These are phyloP conservation scores for Cryptococcus sp. DNA, from an alignment of 1,284 basidiomycete species.

Conservation along the genomic window DNA sequence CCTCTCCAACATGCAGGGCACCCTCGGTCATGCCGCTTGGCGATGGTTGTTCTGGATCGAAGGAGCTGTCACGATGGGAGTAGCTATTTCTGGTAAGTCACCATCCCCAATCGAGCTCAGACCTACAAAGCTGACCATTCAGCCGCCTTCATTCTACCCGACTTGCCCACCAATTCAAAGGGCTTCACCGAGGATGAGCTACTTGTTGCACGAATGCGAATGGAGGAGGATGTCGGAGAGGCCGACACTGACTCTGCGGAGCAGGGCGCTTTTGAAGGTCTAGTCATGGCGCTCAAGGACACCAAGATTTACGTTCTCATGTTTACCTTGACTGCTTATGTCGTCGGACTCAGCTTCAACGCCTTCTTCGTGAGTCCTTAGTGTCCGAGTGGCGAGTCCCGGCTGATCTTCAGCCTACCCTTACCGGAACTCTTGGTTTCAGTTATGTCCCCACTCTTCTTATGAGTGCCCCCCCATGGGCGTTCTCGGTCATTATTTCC, in stretches of 20 bases:
- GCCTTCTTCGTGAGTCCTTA: conserved; percentile 57
- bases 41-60: conserved; percentile 67
- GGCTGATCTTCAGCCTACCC: conserved; percentile 43
- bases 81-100: conserved; percentile 53
- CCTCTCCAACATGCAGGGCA: conserved; percentile 63
- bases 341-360: conserved; percentile 63
- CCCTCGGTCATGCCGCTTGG: conserved; percentile 65
- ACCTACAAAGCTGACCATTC: background rate
- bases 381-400: conserved; percentile 29
- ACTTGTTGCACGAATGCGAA: conserved; percentile 63
- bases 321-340: conserved; percentile 53
- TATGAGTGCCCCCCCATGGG: conserved; percentile 68
- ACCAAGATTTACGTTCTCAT: conserved; percentile 60
- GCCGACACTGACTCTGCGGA: conserved; percentile 48
- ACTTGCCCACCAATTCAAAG: conserved; percentile 63
- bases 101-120: background rate
- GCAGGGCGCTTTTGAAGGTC: conserved; percentile 47
- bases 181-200: conserved; percentile 60
- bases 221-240: conserved; percentile 71
- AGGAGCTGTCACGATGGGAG: conserved; percentile 51
- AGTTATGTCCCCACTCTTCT: conserved; percentile 58
- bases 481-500: conserved; percentile 58
- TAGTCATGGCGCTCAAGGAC: conserved; percentile 60
- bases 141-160: conserved; percentile 66
- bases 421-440: conserved; percentile 58